A percentile compares a stretch with the other conserved stretches of the same genome.
These are phyloP conservation scores for Fraxinus baroniana DNA, from an alignment of 305 asterid genomes.

Conservation along the genomic window DNA sequence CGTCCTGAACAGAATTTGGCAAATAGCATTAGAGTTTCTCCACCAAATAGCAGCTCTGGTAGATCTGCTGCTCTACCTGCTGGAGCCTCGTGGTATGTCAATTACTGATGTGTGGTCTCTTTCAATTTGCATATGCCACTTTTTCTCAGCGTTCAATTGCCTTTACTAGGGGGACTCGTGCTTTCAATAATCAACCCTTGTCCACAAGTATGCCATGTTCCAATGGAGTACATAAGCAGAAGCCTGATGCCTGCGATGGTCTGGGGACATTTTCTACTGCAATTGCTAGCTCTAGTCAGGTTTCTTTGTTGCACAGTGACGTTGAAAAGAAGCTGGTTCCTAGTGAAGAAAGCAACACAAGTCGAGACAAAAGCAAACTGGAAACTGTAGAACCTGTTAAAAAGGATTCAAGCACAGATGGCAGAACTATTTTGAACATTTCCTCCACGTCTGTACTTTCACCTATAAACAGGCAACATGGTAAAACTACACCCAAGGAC, in stretches of 20 bases:
- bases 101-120: conserved; percentile 12
- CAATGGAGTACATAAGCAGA: conserved; percentile 46
- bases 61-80: conserved; percentile 88
- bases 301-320: conserved; percentile 36
- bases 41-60: conserved; percentile 86
- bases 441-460: conserved; percentile 29
- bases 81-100: conserved; percentile 83
- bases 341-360: conserved; percentile 33
- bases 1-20: conserved; percentile 42
- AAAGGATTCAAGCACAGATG: conserved; percentile 34
- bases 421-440: conserved; percentile 31
- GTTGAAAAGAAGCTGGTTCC: conserved; percentile 39
- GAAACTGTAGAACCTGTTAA: conserved; percentile 32
- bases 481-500: conserved; percentile 36
- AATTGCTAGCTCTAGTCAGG: conserved; percentile 49
- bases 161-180: conserved; percentile 76
- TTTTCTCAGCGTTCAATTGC: conserved; percentile 23
- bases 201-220: conserved; percentile 43
- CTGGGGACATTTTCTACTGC: conserved; percentile 44
- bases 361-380: conserved; percentile 41
- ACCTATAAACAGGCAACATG: conserved; percentile 29
- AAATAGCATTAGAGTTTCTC: conserved; percentile 58
- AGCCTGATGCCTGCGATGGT: conserved; percentile 37
- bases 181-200: conserved; percentile 47
- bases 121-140: conserved; percentile 10